Percentiles rank a stretch among this genome's conserved stretches.
Evolutionary conservation across 495 filamentous ascomycete genomes (phyloP).

Genomic region (Podospora pseudocomata): DNA sequence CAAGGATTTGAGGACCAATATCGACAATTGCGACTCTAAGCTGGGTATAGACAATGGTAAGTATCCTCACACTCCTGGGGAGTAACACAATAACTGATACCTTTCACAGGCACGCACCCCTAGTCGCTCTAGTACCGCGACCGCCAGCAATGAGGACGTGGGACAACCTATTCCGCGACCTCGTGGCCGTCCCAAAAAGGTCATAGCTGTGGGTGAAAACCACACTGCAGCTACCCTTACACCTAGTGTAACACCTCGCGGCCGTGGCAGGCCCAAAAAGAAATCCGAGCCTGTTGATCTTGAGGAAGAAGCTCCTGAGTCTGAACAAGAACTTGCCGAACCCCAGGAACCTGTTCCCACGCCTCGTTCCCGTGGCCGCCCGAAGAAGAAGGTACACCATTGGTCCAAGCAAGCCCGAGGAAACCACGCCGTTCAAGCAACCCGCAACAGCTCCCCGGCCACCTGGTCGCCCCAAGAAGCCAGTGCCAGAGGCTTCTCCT

Average conservation of each 20-base stretch:
- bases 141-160: background rate
- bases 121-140: background rate
- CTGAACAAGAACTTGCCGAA: background rate
- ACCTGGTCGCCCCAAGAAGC: background rate
- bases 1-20: too few relatives aligned
- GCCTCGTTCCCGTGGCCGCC: background rate
- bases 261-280: too few relatives aligned
- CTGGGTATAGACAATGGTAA: background rate
- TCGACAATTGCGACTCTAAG: background rate
- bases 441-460: background rate
- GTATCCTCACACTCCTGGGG: background rate
- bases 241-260: too few relatives aligned
- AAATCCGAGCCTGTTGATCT: too few relatives aligned
- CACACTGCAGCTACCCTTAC: too few relatives aligned
- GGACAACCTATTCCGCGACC: background rate
- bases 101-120: background rate
- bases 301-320: too few relatives aligned
- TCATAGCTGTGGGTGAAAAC: too few relatives aligned
- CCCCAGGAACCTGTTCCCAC: background rate
- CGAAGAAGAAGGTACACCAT: background rate
- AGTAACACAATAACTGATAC: background rate
- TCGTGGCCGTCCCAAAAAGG: background rate
- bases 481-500: background rate
- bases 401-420: background rate
- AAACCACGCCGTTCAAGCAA: background rate